A percentile compares a stretch with the other conserved stretches of the same genome.
These are phyloP conservation scores for Solanum tacnaense DNA, from an alignment of 257 asterid species.

Conservation along the genomic window DNA sequence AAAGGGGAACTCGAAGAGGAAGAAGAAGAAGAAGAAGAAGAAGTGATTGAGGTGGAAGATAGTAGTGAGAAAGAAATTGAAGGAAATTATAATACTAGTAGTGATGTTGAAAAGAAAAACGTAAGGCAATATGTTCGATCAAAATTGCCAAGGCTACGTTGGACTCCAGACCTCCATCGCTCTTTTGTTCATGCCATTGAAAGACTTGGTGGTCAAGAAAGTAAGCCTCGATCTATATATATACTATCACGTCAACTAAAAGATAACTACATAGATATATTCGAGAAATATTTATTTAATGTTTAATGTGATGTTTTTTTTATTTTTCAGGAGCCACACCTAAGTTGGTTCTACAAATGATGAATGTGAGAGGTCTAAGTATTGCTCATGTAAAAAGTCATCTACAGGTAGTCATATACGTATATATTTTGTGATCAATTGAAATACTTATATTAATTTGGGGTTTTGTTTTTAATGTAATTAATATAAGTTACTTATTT, in stretches of 20 bases:
- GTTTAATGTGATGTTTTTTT: background rate
- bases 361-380: constrained; percentile 80
- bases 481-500: background rate
- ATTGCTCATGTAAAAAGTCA: constrained; percentile 97
- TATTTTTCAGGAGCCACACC: constrained; percentile 78
- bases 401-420: constrained; percentile 46
- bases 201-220: constrained; percentile 91
- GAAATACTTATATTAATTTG: background rate
- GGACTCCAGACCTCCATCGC: constrained; percentile 90
- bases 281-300: background rate
- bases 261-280: background rate
- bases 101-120: constrained; percentile 24
- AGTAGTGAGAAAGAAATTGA: constrained; percentile 10
- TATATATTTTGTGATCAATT: background rate
- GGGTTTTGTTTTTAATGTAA: background rate
- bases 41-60: constrained; percentile 9
- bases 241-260: background rate
- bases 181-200: constrained; percentile 82
- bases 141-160: constrained; percentile 77
- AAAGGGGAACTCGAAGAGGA: constrained; percentile 1
- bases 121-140: constrained; percentile 74
- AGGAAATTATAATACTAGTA: constrained; percentile 19
- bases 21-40: constrained; percentile 5
- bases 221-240: constrained; percentile 26
- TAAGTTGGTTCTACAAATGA: constrained; percentile 79